Evolutionary conservation across 2,329 filamentous ascomycete genomes (phyloP), one percentile per base, ranked within the genome.

Genomic region (Alternaria sp.): DNA sequence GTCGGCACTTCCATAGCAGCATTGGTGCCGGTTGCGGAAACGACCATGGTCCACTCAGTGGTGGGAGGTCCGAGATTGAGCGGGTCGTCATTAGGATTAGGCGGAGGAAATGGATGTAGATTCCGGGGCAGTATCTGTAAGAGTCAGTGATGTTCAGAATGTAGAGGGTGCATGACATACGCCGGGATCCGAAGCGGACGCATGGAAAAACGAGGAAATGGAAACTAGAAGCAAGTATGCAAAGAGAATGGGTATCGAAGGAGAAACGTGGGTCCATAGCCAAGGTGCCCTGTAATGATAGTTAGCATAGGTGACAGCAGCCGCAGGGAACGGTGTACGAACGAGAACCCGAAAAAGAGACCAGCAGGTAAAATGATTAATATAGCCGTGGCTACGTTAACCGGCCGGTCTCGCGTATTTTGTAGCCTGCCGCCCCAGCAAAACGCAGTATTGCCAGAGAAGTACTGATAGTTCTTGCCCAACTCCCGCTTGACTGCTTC

Each of bases 1-100:
- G 94, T 94, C 0, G 95, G 95, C 2, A 99, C 94, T 77, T 99
- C 95, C 92, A 99, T 97, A 6, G 94, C 94, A 8, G 93, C 91
- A 32, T 91, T 91, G 28, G 82, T 82, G 9, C 87, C 88, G 61
- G 89, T 90, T 38, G 90, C 87, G 9, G 93, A 92, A 72, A 94
- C 91, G 69, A 98, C 91, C 82, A 96, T 88, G 7, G 92, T 91
- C 95, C 95, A 99, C 77, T 96, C 93, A 52, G 92, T 98, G 7
- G 91, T 95, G 1, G 93, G 88, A 18, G 94, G 94, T 1, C 91
- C 93, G 43, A 96, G 81, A 36, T 88, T 86, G 39, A 97, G 83
- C 6, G 93, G 93, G 74, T 98, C 94, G 38, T 94, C 90, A 67
- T 91, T 86, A 48, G 90, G 87, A 70, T 90, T 87, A 26, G 86